Conservation (phyloP, 805 yeast genomes). For the Nematodospora valgi region DNA sequence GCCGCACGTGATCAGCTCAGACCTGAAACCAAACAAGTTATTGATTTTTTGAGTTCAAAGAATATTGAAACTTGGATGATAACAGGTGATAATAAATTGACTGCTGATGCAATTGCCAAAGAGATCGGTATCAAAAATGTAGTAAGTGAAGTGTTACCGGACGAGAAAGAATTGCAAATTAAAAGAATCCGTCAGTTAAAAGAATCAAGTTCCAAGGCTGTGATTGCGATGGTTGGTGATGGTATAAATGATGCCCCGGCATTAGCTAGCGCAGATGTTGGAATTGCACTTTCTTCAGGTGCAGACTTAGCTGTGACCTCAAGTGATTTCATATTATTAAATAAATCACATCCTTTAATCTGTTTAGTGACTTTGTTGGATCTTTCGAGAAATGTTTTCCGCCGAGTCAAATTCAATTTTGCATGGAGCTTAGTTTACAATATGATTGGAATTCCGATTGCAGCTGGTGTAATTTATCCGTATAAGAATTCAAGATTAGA, state of each 20-base stretch:
- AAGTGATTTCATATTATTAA: conserved; percentile 65
- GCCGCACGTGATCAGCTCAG: conserved; percentile 62
- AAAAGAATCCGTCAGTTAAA: conserved; percentile 46
- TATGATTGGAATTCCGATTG: conserved; percentile 56
- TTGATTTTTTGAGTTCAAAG: conserved; percentile 30
- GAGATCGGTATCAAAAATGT: conserved; percentile 60
- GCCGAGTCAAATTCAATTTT: conserved; percentile 54
- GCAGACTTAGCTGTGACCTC: conserved; percentile 74
- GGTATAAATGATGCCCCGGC: conserved; percentile 87
- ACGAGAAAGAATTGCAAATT: conserved; percentile 63
- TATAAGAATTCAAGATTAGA: conserved; percentile 48
- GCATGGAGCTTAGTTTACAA: conserved; percentile 60
- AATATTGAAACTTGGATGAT: conserved; percentile 69
- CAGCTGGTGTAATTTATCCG: conserved; percentile 66
- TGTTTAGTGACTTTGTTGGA: conserved; percentile 55
- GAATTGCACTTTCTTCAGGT: conserved; percentile 73
- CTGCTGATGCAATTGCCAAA: conserved; percentile 65
- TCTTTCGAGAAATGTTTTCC: conserved; percentile 47
- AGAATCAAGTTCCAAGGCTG: conserved; percentile 18
- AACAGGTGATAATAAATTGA: conserved; percentile 66
- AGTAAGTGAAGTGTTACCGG: conserved; percentile 70
- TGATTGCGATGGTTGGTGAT: conserved; percentile 80
- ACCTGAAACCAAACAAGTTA: conserved; percentile 53
- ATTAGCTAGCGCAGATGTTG: conserved; percentile 69
- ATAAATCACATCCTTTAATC: conserved; percentile 48